Percentiles rank a stretch among this genome's conserved stretches.
phyloP scores from a whole-genome alignment of 2,329 filamentous ascomycete species.

The Periconia sp. region DNA sequence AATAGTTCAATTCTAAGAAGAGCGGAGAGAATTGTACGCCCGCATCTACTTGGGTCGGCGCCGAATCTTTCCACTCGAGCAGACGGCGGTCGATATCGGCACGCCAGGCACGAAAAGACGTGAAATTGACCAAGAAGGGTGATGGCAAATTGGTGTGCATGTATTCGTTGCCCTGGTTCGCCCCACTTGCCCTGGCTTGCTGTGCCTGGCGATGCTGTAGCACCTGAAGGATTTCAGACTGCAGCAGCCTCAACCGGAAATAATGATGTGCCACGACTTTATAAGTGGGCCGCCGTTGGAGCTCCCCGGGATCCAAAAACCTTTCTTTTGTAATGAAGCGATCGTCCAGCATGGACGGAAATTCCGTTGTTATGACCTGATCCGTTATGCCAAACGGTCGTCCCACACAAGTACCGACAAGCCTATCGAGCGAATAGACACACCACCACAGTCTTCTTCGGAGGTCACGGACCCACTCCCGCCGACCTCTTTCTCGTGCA shows the following conservation, averaged over 20 bases:
- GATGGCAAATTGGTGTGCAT: slow-evolving; percentile 80
- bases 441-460: slow-evolving; percentile 93
- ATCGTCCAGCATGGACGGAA: slow-evolving; percentile 87
- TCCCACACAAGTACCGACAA: slow-evolving; percentile 92
- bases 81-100: slow-evolving; percentile 82
- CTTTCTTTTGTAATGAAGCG: slow-evolving; percentile 81
- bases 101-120: slow-evolving; percentile 85
- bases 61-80: slow-evolving; percentile 81
- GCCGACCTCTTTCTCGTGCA: slow-evolving; percentile 63
- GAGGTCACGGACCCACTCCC: slow-evolving; percentile 84
- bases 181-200: slow-evolving; percentile 67
- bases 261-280: slow-evolving; percentile 93
- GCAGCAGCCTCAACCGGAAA: slow-evolving; percentile 81
- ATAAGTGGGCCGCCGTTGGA: slow-evolving; percentile 71
- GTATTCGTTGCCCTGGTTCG: slow-evolving; percentile 67
- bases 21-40: slow-evolving; percentile 88
- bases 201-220: slow-evolving; percentile 90
- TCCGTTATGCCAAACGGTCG: slow-evolving; percentile 94
- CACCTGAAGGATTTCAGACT: slow-evolving; percentile 94
- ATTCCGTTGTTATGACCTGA: slow-evolving; percentile 92
- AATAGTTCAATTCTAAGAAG: slow-evolving; percentile 94
- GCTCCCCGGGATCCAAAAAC: slow-evolving; percentile 63
- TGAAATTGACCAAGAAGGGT: slow-evolving; percentile 80
- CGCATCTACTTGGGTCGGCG: slow-evolving; percentile 75
- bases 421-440: slow-evolving; percentile 90